Evolutionary conservation across 129 eudicot species (phyloP).

Genomic region (Pittosporum tobira): DNA sequence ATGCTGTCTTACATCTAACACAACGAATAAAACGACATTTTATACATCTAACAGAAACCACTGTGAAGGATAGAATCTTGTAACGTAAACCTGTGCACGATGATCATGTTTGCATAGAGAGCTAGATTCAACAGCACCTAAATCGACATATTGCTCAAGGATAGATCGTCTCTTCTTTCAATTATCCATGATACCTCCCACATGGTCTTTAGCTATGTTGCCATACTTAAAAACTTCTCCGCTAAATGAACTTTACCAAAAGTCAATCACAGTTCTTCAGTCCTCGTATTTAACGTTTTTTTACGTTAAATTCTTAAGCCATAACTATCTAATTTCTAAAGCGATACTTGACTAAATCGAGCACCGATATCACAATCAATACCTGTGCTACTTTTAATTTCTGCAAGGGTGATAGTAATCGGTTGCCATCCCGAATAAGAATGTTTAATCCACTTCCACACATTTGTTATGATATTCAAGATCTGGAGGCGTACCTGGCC

Average conservation of each 20-base stretch:
- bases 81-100: too few relatives aligned
- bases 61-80: too few relatives aligned
- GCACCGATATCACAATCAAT: conserved; percentile 3
- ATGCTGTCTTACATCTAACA: too few relatives aligned
- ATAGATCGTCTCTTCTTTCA: too few relatives aligned
- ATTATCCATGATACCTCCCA: too few relatives aligned
- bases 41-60: too few relatives aligned
- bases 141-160: too few relatives aligned
- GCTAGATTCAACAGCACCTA: too few relatives aligned
- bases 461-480: conserved; percentile 19
- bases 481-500: conserved; percentile 27
- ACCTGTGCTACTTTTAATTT: conserved; percentile 7
- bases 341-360: not conserved
- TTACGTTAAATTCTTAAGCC: not conserved
- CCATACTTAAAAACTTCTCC: not conserved
- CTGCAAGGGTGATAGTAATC: conserved; percentile 13
- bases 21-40: too few relatives aligned
- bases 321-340: not conserved
- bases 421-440: conserved; percentile 32
- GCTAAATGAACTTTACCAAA: not conserved
- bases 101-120: too few relatives aligned
- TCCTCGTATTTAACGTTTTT: not conserved
- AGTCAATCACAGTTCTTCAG: not conserved
- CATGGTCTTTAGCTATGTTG: not conserved
- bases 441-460: conserved; percentile 25